Conservation (phyloP, 148 eudicot genomes). For the Rhododendron kiyosumense region DNA sequence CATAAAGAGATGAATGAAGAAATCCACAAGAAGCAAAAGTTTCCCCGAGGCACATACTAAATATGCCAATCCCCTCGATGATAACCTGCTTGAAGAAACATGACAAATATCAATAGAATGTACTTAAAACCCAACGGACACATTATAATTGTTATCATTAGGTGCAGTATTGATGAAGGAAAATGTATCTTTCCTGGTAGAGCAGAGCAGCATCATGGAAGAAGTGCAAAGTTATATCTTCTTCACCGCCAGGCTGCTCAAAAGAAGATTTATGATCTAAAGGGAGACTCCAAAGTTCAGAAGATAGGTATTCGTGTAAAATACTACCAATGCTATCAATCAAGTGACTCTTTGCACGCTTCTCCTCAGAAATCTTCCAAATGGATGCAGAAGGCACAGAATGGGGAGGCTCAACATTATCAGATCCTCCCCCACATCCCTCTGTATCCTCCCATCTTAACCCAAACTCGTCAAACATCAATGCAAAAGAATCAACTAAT, state of each 20-base stretch:
- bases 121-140: neutral
- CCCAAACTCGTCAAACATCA: conserved; percentile 40
- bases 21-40: conserved; percentile 75
- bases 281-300: conserved; percentile 89
- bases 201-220: conserved; percentile 72
- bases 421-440: conserved; percentile 16
- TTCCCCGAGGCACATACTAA: conserved; percentile 60
- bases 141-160: neutral
- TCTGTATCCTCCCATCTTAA: conserved; percentile 20
- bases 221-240: conserved; percentile 47
- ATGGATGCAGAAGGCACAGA: conserved; percentile 20
- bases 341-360: conserved; percentile 39
- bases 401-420: conserved; percentile 9
- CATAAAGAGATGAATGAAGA: conserved; percentile 73
- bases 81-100: conserved; percentile 58
- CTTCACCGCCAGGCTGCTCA: conserved; percentile 39
- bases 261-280: conserved; percentile 40
- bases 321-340: conserved; percentile 66
- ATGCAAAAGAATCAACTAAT: conserved; percentile 34
- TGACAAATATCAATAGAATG: conserved; percentile 14
- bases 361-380: conserved; percentile 38
- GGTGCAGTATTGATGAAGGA: conserved; percentile 9
- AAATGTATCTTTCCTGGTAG: conserved; percentile 51
- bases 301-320: conserved; percentile 70
- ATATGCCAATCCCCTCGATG: conserved; percentile 85